Base-by-base conservation (phyloP, 768 basidiomycete species). In the Suillus paluster region DNA sequence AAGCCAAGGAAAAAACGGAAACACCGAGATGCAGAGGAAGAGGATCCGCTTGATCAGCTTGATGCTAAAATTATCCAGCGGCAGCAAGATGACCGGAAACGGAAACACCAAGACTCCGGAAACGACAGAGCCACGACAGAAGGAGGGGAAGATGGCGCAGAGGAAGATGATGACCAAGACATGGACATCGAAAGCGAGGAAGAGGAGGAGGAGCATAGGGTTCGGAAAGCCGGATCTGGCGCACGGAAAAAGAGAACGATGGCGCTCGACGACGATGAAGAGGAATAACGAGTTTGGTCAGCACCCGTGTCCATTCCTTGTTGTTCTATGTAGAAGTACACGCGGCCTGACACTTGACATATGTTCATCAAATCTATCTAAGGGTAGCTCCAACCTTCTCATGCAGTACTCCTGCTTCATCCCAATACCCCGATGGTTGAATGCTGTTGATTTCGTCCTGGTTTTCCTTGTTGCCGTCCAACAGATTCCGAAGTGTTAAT, bases 101-200 rank as follows among this genome's bases (percentile, higher is more conserved):
- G 77, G 71, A 78, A 64, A 69, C 67, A 48, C 65, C 71, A 63
- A 5, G 77, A 72, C 27, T 70, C 74, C 55, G 77, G 77, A 23
- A 77, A 67, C 14, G 72, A 38, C 3, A 38, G 17, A 25, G 38
- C 38, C 11, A 15, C 54, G 4, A 23, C 67, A 33, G 68, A 68
- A 38, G 6, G 64, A 65, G 73, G 66, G 3, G 68, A 58, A 15
- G 68, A 68, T 59, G 77, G 68, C 15, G 72, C 66, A 38, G 68
- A 68, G 59, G 30, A 25, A 39, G 78, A 76, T 2, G 75, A 73
- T 30, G 79, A 74, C 4, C 81, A 78, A 48, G 84, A 80, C 19
- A 90, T 91, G 85, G 90, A 91, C 58, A 83, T 92, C 14, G 90
- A 90, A 75, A 89, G 88, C 65, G 90, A 90, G 64, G 75, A 80